Base-by-base conservation (phyloP, 176 grass and related monocot species). In the Bothriochloa decipiens region DNA sequence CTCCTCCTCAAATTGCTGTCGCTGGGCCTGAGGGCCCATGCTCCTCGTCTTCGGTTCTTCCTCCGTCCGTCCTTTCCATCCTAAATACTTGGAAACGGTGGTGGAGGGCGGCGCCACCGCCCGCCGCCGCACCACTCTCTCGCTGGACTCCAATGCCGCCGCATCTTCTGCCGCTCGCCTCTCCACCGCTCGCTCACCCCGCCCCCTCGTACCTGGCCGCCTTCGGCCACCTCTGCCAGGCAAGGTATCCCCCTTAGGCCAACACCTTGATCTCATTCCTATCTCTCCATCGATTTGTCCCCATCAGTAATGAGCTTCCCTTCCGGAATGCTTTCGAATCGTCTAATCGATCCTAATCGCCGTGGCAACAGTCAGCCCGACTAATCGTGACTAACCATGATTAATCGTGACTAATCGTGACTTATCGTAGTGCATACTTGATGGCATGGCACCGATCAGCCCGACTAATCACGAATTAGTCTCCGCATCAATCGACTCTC, bases 81-180 rank as follows among this genome's bases (percentile, higher is more conserved):
- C 29, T 32, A 2, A 32, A 12, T 43, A 9, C 42, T 43, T 43
- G 10, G 42, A 10, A 43, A 43, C 0, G 11, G 45, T 14, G 45
- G 45, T 11, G 45, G 29, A 32, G 13, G 45, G 45, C 12, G 39
- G 39, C 39, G 39, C 39, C 39, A 6, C 29, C 29, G 29, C 76
- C 35, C 14, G 40, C 4, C 40, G 40, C 40, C 40, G 40, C 49
- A 47, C 91, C 1, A 70, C 89, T 5, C 84, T 97, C 62, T 87
- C 82, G 26, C 81, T 91, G 37, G 69, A 91, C 55, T 82, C 86
- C 32, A 71, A 72, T 1, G 74, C 89, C 8, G 90, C 90, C 3
- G 41, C 41, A 42, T 8, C 41, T 42, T 42, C 41, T 8, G 90
- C 88, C 8, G 84, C 88, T 1, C 80, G 92, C 32, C 92, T 86